phyloP scores from a whole-genome alignment of 148 eudicot species.

The Nyssa sinensis region DNA sequence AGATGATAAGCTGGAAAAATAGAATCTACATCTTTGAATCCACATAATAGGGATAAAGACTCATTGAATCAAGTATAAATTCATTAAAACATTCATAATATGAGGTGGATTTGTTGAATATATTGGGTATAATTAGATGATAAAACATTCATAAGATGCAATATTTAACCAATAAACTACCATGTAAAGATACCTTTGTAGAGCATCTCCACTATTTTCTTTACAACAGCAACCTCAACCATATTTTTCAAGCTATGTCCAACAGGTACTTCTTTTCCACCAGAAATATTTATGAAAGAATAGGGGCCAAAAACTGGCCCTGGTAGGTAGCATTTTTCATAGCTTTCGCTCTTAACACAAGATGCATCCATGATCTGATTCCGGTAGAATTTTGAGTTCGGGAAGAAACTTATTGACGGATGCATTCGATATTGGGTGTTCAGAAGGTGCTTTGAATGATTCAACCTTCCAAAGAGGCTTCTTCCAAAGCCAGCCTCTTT shows the following conservation, averaged over 20 bases:
- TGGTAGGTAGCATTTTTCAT: conserved; percentile 12
- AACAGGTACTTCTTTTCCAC: conserved; percentile 28
- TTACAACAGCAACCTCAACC: conserved; percentile 39
- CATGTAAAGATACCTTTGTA: conserved; percentile 27
- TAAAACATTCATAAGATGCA: too few relatives aligned
- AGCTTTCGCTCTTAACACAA: conserved; percentile 18
- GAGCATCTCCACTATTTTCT: conserved; percentile 33
- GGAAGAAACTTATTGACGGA: conserved; percentile 48
- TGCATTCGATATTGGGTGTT: conserved; percentile 60
- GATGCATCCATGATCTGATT: conserved; percentile 31
- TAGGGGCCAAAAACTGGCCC: too few relatives aligned
- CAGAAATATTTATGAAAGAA: too few relatives aligned
- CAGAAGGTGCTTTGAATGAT: conserved; percentile 38
- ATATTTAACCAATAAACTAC: background rate
- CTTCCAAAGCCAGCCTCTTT: conserved; percentile 47
- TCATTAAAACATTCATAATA: background rate
- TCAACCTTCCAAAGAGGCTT: too few relatives aligned
- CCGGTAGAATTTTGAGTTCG: too few relatives aligned
- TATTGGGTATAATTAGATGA: too few relatives aligned
- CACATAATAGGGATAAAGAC: too few relatives aligned
- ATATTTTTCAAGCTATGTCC: conserved; percentile 26
- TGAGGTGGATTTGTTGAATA: too few relatives aligned
- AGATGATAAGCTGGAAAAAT: too few relatives aligned
- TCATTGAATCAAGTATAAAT: too few relatives aligned
- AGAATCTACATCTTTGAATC: too few relatives aligned